A percentile compares a stretch with the other conserved stretches of the same genome.
Conservation (phyloP, 192 early-diverging fungal genomes). For the Umbelopsis sp. region DNA sequence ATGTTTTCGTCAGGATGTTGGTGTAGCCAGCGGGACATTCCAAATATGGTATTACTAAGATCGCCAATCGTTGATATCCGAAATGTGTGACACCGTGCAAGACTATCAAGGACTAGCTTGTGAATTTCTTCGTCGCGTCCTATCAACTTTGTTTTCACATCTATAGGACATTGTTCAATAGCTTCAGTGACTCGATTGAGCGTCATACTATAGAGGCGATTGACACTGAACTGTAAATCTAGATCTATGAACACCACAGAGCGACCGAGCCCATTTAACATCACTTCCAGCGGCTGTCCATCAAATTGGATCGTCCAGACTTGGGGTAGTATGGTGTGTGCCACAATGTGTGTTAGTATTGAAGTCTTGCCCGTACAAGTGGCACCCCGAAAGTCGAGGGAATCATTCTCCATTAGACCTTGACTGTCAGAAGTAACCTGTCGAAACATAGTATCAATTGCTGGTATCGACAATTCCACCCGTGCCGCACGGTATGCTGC, state of each 20-base stretch:
- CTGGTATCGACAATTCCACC: background rate
- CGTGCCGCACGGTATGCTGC: background rate
- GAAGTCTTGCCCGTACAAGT: constrained; percentile 1
- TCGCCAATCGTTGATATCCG: background rate
- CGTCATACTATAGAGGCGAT: background rate
- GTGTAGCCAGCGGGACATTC: background rate
- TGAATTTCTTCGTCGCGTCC: background rate
- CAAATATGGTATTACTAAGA: background rate
- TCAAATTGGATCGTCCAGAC: background rate
- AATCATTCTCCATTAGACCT: background rate
- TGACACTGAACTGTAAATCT: constrained; percentile 1
- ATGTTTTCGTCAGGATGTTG: background rate
- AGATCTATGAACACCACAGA: background rate
- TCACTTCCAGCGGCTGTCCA: background rate
- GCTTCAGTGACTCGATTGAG: background rate
- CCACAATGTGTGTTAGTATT: background rate
- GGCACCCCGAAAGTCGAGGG: background rate
- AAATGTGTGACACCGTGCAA: background rate
- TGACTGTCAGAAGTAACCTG: background rate
- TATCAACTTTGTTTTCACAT: background rate
- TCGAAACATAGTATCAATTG: background rate
- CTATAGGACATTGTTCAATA: background rate
- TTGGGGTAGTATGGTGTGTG: background rate
- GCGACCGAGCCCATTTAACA: background rate
- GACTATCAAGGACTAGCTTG: background rate